Base-by-base conservation (phyloP, 2,329 filamentous ascomycete species). In the Ophiostoma sp. region DNA sequence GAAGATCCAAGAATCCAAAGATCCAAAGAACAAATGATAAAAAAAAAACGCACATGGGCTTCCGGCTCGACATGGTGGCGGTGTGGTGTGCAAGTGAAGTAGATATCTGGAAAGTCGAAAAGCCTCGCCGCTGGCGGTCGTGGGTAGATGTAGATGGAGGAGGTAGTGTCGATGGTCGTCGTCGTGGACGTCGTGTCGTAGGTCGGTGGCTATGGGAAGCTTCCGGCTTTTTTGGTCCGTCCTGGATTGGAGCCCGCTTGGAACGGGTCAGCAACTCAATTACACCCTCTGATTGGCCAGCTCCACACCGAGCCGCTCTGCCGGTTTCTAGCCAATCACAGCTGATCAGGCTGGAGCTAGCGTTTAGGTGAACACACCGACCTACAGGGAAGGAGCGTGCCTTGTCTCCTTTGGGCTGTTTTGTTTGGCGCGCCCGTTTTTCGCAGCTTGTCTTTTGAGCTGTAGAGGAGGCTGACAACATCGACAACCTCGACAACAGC, bases 1-100 rank as follows among this genome's bases (percentile, higher is more conserved):
- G n/a, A 36, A 36, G 58, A 27, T 27, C 27, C 27, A 63, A 11
- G 12, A 4, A 52, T 2, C 6, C 4, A 40, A 41, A 60, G 11
- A 42, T 47, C 27, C 12, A 45, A 16, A 8, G 14, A 18, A 14
- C 18, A 18, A 18, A 66, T 8, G 5, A 45, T 27, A 49, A 9
- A 14, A 5, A 11, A 27, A 41, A 66, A 49, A 78, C 79, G 67
- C 82, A 88, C 86, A 83, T 79, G 75, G 86, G 82, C 78, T 85
- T 83, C 76, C 86, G 81, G 76, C 81, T 78, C 75, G 86, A 81
- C 86, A 89, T 89, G 75, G 75, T 67, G 44, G 64, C 64, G 67
- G 64, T 44, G 67, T 47, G 36, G 52, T 12, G 36, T 27, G 27
- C 27, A 27, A 27, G 27, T 27, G 27, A 27, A 1, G 27, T 27